Evolutionary conservation across 2,329 filamentous ascomycete genomes (phyloP), one percentile per base, ranked within the genome.

Genomic region (Verticillium albo-atrum): DNA sequence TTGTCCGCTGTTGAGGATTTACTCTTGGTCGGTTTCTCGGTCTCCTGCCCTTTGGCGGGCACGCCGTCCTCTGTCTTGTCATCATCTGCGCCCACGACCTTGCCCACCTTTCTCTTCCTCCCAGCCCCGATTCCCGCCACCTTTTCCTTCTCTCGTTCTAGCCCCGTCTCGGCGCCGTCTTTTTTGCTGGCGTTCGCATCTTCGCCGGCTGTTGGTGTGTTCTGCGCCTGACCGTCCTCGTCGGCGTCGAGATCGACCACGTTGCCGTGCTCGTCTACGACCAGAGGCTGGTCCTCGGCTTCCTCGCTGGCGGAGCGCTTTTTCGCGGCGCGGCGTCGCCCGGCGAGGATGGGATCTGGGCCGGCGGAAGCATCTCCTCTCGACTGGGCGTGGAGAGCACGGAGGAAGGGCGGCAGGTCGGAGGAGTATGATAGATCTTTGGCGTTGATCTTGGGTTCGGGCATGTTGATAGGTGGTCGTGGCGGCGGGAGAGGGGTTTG

Each of bases 251-350:
- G 65, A 75, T 72, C 54, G 30, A 88, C 82, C 30, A 88, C 81
- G 58, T 91, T 89, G 55, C 86, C 89, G 4, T 83, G 79, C 69
- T 92, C 90, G 65, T 94, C 84, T 4, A 95, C 85, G 56, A 91
- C 86, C 0, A 91, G 80, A 0, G 91, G 91, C 55, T 81, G 88
- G 71, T 94, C 90, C 65, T 94, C 90, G 14, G 89, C 89, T 61
- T 92, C 86, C 47, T 88, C 87, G 65, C 88, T 86, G 61, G 77
- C 84, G 17, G 83, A 84, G 35, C 80, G 81, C 74, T 77, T 82
- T 75, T 79, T 82, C 60, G 68, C 73, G 55, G 79, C 75, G n/a
- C 83, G 75, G 2, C 82, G 75, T 20, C 76, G 77, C 6, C 74
- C 76, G 1, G 81, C 77, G 37, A 84, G 75, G 50, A 83, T 75